A percentile compares a stretch with the other conserved stretches of the same genome.
phyloP scores from a whole-genome alignment of 2,329 filamentous ascomycete genomes.

The Macrophomina pseudophaseolina region DNA sequence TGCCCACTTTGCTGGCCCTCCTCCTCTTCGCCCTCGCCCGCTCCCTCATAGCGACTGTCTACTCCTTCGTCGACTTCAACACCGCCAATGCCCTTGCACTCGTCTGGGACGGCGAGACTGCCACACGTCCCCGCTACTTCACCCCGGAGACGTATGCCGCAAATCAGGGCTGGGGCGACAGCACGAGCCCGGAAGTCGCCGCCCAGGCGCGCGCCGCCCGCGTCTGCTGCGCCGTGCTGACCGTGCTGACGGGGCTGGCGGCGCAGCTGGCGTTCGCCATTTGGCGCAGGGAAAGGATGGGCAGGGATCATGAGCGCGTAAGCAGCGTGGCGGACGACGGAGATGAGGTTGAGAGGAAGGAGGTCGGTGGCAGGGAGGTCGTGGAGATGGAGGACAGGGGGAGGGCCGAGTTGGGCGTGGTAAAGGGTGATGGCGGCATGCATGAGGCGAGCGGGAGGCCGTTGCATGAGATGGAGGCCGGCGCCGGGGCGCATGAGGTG shows the following conservation, averaged over 20 bases:
- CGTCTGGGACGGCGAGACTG: conserved; percentile 5
- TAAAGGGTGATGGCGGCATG: conserved; percentile 37
- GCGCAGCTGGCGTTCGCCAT: conserved; percentile 39
- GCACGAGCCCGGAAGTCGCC: not conserved
- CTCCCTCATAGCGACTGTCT: not conserved
- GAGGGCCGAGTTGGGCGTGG: conserved; percentile 40
- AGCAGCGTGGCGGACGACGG: not conserved
- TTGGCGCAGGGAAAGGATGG: conserved; percentile 2
- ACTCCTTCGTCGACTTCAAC: conserved; percentile 1
- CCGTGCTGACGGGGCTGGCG: conserved; percentile 42
- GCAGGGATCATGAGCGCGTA: not conserved
- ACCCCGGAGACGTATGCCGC: conserved; percentile 17
- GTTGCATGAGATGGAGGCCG: conserved; percentile 45
- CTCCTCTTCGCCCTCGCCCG: not conserved
- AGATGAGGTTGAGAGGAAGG: not conserved
- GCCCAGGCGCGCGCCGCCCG: conserved; percentile 47
- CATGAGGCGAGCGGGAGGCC: conserved; percentile 40
- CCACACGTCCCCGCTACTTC: not conserved
- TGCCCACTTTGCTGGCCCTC: not conserved
- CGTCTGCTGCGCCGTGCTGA: conserved; percentile 22
- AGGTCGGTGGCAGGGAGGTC: conserved; percentile 34
- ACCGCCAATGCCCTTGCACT: not conserved
- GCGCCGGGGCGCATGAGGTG: conserved; percentile 41
- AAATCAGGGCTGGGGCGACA: conserved; percentile 7
- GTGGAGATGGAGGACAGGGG: conserved; percentile 41